These are phyloP conservation scores for Arthrinium phaeospermum DNA, from an alignment of 2,329 filamentous ascomycete species.

Conservation along the genomic window DNA sequence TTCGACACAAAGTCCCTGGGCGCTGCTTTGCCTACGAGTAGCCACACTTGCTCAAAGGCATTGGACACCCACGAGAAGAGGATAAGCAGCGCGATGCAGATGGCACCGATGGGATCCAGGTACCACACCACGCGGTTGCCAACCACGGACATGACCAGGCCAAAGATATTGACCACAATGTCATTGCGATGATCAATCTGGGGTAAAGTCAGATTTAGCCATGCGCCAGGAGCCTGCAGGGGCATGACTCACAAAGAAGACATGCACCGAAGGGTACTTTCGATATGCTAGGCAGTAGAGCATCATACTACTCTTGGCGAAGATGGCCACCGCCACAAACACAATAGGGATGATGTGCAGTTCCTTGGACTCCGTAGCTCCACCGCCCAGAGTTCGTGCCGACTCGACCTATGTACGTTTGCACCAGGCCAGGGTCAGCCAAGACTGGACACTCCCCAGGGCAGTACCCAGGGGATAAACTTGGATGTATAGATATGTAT, in stretches of 20 bases:
- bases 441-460: not conserved
- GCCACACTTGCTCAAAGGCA: slow-evolving; percentile 66
- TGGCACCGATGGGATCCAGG: slow-evolving; percentile 65
- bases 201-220: not conserved
- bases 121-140: slow-evolving; percentile 62
- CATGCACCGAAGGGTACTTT: slow-evolving; percentile 59
- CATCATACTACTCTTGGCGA: slow-evolving; percentile 58
- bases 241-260: slow-evolving; percentile 53
- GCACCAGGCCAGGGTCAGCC: slow-evolving; percentile 28
- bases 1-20: slow-evolving; percentile 61
- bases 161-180: slow-evolving; percentile 60
- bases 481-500: not conserved
- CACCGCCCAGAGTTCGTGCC: slow-evolving; percentile 53
- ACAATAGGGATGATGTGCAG: slow-evolving; percentile 60
- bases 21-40: slow-evolving; percentile 66
- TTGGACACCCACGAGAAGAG: slow-evolving; percentile 66
- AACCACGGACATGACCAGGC: slow-evolving; percentile 60
- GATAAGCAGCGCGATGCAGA: slow-evolving; percentile 65
- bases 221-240: not conserved
- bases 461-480: too few relatives aligned
- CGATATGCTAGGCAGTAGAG: slow-evolving; percentile 59
- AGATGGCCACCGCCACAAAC: slow-evolving; percentile 60
- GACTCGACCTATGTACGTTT: slow-evolving; percentile 55
- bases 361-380: slow-evolving; percentile 46
- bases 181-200: slow-evolving; percentile 62